These are phyloP conservation scores for Salix caprea DNA, from an alignment of 345 rosid species.

Conservation along the genomic window DNA sequence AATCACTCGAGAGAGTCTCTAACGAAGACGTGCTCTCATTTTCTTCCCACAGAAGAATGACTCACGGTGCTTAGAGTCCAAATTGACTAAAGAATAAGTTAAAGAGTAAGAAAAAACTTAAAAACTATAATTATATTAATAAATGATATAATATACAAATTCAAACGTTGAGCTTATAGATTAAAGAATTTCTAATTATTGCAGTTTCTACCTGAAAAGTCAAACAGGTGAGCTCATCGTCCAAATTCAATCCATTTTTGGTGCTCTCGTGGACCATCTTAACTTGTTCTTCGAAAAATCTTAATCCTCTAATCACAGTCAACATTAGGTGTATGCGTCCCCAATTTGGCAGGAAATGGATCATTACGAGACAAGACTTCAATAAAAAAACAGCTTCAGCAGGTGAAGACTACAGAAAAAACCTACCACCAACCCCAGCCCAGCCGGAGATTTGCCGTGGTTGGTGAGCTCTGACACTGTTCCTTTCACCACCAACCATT, in stretches of 20 bases:
- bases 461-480: neutral
- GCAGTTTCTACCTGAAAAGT: neutral
- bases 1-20: too few relatives aligned
- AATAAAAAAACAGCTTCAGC: neutral
- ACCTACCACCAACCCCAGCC: constrained; percentile 17
- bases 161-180: too few relatives aligned
- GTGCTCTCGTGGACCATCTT: neutral
- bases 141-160: too few relatives aligned
- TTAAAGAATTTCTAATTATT: too few relatives aligned
- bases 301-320: neutral
- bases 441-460: neutral
- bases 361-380: neutral
- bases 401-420: neutral
- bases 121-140: too few relatives aligned
- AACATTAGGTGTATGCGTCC: neutral
- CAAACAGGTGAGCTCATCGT: neutral
- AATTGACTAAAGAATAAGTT: too few relatives aligned
- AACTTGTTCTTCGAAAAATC: neutral
- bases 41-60: too few relatives aligned
- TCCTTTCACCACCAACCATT: constrained; percentile 25
- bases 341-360: neutral
- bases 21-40: too few relatives aligned
- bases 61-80: too few relatives aligned
- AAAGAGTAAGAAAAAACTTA: too few relatives aligned
- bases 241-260: neutral